Conservation (phyloP, 192 early-diverging fungal species). For the Diversispora epigaea region DNA sequence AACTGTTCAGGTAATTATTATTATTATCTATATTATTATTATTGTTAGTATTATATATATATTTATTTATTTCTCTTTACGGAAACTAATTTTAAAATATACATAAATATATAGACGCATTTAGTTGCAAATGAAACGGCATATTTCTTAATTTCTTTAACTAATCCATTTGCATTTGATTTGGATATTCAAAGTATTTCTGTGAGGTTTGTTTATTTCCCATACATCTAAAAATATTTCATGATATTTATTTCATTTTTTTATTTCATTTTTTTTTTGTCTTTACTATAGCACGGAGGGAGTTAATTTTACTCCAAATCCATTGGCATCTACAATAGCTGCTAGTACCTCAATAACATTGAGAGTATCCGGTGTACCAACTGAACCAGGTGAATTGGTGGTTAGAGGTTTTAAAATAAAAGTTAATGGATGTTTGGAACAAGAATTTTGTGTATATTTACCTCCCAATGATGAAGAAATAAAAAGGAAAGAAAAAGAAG, state of each 20-base stretch:
- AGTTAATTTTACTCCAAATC: conserved; percentile 56
- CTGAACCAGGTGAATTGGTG: conserved; percentile 55
- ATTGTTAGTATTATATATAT: neutral
- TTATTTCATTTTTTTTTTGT: neutral
- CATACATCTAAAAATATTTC: neutral
- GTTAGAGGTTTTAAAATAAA: conserved; percentile 63
- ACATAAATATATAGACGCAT: conserved; percentile 35
- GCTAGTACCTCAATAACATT: conserved; percentile 62
- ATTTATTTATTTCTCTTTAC: neutral
- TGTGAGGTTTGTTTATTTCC: conserved; percentile 45
- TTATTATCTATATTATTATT: neutral
- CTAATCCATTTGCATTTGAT: conserved; percentile 81
- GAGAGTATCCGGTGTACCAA: conserved; percentile 65
- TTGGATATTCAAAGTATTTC: conserved; percentile 68
- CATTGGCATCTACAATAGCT: conserved; percentile 63
- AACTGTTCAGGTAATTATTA: conserved; percentile 42
- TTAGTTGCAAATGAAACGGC: conserved; percentile 66
- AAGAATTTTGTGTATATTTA: conserved; percentile 50
- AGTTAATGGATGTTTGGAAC: conserved; percentile 53
- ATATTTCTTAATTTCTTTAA: conserved; percentile 68
- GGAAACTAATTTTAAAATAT: neutral
- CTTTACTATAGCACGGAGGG: conserved; percentile 54
- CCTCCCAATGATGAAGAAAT: conserved; percentile 34
- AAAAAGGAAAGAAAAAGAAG: conserved; percentile 28
- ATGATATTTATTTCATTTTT: neutral